Conservation (phyloP, 768 basidiomycete species). For the Mycena vulgaris region DNA sequence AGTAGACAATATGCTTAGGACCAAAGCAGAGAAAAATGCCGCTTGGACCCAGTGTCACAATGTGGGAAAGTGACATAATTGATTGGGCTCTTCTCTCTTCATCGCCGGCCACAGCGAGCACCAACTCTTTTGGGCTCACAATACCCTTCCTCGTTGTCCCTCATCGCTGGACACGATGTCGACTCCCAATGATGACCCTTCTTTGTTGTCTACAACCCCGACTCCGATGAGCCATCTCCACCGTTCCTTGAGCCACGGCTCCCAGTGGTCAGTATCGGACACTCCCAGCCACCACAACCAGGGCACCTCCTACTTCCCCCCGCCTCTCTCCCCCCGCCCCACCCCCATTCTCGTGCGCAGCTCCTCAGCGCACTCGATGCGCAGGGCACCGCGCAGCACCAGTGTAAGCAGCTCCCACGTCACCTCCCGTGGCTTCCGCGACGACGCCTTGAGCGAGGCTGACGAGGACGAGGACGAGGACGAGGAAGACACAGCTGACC, state of each 20-base stretch:
- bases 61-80: background rate
- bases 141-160: background rate
- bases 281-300: constrained; percentile 77
- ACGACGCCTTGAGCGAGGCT: constrained; percentile 68
- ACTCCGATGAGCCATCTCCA: constrained; percentile 58
- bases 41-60: background rate
- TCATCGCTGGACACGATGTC: constrained; percentile 36
- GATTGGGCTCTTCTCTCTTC: background rate
- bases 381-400: constrained; percentile 68
- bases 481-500: constrained; percentile 49
- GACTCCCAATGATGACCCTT: constrained; percentile 53
- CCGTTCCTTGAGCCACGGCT: constrained; percentile 65
- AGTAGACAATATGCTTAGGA: background rate
- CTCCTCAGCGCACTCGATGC: constrained; percentile 67
- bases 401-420: constrained; percentile 74
- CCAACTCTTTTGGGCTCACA: background rate
- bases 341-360: constrained; percentile 63
- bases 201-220: constrained; percentile 59
- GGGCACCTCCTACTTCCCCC: constrained; percentile 77
- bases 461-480: constrained; percentile 62
- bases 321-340: constrained; percentile 62
- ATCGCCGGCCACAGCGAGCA: background rate
- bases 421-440: constrained; percentile 60
- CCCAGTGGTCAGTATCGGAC: constrained; percentile 72
- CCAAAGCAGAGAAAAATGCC: background rate